Percentiles rank a stretch among this genome's conserved stretches.
Conservation (phyloP, 306 rosid genomes). For the Quercus engelmannii region DNA sequence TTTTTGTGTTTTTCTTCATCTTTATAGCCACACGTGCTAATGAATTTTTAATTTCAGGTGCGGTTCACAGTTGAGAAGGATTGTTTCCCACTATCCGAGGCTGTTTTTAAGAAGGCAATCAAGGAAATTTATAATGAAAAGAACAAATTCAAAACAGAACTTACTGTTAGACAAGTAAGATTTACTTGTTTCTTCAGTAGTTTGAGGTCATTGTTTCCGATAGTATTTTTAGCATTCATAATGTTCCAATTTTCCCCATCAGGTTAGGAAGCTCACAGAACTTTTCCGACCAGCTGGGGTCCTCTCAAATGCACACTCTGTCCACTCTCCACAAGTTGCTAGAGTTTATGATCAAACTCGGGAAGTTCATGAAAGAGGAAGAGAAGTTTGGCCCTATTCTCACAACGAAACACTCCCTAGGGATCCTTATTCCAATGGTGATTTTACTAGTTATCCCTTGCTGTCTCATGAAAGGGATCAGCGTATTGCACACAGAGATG, state of each 20-base stretch:
- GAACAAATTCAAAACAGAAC: constrained; percentile 78
- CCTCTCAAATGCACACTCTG: constrained; percentile 29
- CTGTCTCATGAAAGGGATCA: constrained; percentile 46
- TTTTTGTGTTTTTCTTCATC: constrained; percentile 5
- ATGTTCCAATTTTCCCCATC: constrained; percentile 24
- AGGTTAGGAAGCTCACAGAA: constrained; percentile 73
- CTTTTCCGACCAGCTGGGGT: constrained; percentile 65
- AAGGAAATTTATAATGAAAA: constrained; percentile 65
- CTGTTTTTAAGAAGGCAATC: constrained; percentile 69
- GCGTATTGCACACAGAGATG: constrained; percentile 19
- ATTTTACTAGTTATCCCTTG: constrained; percentile 25
- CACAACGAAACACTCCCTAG: constrained; percentile 28
- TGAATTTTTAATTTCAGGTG: constrained; percentile 51
- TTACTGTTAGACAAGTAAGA: constrained; percentile 69
- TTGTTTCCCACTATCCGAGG: constrained; percentile 84
- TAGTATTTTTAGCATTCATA: neutral
- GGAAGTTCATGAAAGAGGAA: constrained; percentile 22
- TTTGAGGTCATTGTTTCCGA: constrained; percentile 1
- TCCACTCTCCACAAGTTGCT: constrained; percentile 26
- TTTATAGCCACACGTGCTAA: constrained; percentile 20
- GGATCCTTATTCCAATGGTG: constrained; percentile 28
- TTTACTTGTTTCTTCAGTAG: constrained; percentile 1
- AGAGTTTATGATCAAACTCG: constrained; percentile 29
- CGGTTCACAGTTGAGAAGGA: constrained; percentile 62
- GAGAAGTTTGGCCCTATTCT: constrained; percentile 26